These are phyloP conservation scores for Tylopilus cervinicoccineus DNA, from an alignment of 768 basidiomycete genomes.

Conservation along the genomic window DNA sequence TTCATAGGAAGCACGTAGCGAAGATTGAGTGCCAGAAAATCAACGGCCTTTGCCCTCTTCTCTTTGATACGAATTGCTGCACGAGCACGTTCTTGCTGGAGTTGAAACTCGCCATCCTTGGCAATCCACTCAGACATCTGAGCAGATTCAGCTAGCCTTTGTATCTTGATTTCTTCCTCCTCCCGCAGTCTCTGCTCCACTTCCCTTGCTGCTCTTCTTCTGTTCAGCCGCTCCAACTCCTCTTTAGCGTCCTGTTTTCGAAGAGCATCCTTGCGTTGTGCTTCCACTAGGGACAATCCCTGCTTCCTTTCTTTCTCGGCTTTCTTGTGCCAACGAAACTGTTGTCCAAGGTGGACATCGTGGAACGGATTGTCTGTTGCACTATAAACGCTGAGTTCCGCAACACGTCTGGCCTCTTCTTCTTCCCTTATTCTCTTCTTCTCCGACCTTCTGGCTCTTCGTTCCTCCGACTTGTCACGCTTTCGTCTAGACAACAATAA, in stretches of 20 bases:
- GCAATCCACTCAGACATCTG: constrained; percentile 99
- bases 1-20: constrained; percentile 81
- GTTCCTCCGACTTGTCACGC: constrained; percentile 83
- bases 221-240: constrained; percentile 89
- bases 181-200: constrained; percentile 84
- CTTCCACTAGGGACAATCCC: constrained; percentile 76
- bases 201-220: constrained; percentile 87
- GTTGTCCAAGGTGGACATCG: constrained; percentile 92
- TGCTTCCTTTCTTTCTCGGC: constrained; percentile 91
- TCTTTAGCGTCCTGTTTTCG: constrained; percentile 90
- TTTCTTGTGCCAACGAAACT: constrained; percentile 99
- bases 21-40: constrained; percentile 94
- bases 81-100: constrained; percentile 87
- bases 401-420: constrained; percentile 88
- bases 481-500: constrained; percentile 53
- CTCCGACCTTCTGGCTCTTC: constrained; percentile 81
- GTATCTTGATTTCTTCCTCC: constrained; percentile 89
- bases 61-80: constrained; percentile 95
- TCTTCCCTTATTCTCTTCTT: constrained; percentile 80
- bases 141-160: constrained; percentile 86
- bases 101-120: constrained; percentile 95
- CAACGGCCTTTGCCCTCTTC: constrained; percentile 97
- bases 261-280: constrained; percentile 73
- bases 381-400: constrained; percentile 94
- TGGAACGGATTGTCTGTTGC: constrained; percentile 98